These are phyloP conservation scores for Leccinum boreale DNA, from an alignment of 768 basidiomycete genomes.

Conservation along the genomic window DNA sequence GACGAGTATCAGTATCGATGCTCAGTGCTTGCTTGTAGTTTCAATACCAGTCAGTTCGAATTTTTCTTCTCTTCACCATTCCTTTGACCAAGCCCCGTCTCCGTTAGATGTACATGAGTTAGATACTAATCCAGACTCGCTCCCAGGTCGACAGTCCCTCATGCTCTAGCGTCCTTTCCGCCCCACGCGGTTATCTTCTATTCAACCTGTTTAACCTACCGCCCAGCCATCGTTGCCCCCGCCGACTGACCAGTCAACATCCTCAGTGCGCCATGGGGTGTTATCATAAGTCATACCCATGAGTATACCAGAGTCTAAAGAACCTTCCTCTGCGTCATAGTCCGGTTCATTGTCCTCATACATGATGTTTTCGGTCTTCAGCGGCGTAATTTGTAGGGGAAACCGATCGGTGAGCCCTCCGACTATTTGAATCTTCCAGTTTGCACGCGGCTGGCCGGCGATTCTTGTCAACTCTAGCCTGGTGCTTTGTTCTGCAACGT, in stretches of 20 bases:
- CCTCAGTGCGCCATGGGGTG: slow-evolving; percentile 3
- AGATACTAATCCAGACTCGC: slow-evolving; percentile 20
- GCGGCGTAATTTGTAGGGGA: slow-evolving; percentile 4
- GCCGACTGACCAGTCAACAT: slow-evolving; percentile 3
- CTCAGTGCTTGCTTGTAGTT: not conserved
- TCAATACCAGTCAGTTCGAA: slow-evolving; percentile 24
- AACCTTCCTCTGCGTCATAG: slow-evolving; percentile 14
- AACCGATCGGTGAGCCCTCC: slow-evolving; percentile 15
- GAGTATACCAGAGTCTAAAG: slow-evolving; percentile 29
- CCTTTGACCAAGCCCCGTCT: slow-evolving; percentile 6
- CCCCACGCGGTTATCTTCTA: not conserved
- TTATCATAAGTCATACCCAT: slow-evolving; percentile 11
- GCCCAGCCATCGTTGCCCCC: slow-evolving; percentile 8
- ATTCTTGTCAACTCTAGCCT: slow-evolving; percentile 23
- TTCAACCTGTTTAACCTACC: slow-evolving; percentile 1
- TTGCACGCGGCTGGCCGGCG: slow-evolving; percentile 15
- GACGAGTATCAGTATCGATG: slow-evolving; percentile 4
- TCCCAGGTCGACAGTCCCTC: not conserved
- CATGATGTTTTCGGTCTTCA: slow-evolving; percentile 10
- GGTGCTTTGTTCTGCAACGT: slow-evolving; percentile 21
- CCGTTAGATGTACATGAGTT: slow-evolving; percentile 24
- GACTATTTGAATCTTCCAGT: slow-evolving; percentile 32
- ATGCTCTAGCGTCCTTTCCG: not conserved
- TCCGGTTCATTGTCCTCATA: slow-evolving; percentile 23
- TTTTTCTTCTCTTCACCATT: not conserved